Evolutionary conservation across 2,329 filamentous ascomycete species (phyloP).

Genomic region (Shiraia bambusicola): DNA sequence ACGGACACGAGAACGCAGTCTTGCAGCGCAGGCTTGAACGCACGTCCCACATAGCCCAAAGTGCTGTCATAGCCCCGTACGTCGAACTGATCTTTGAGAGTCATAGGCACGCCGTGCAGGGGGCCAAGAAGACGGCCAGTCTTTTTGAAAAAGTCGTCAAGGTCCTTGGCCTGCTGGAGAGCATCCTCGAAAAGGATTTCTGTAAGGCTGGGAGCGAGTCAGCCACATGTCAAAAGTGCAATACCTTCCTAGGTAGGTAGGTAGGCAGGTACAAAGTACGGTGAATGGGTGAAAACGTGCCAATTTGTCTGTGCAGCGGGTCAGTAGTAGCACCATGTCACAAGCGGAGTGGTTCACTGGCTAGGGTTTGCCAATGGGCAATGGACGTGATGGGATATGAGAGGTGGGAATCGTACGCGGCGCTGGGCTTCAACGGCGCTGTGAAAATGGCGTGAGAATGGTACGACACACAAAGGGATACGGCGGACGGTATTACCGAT

Average conservation of each 20-base stretch:
- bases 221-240: constrained; percentile 54
- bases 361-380: neutral
- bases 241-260: too few relatives aligned
- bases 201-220: constrained; percentile 42
- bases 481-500: constrained; percentile 29
- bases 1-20: constrained; percentile 59
- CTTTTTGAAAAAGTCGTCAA: constrained; percentile 45
- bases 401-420: constrained; percentile 19
- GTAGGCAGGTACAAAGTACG: too few relatives aligned
- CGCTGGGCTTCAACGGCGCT: constrained; percentile 36
- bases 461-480: constrained; percentile 15
- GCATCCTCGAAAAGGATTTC: constrained; percentile 52
- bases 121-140: constrained; percentile 46
- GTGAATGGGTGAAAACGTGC: constrained; percentile 46
- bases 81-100: constrained; percentile 54
- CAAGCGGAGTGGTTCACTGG: neutral
- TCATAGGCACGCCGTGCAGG: constrained; percentile 52
- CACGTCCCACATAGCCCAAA: constrained; percentile 66
- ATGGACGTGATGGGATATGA: too few relatives aligned
- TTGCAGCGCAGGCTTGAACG: constrained; percentile 52
- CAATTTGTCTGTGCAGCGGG: constrained; percentile 46
- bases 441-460: constrained; percentile 39
- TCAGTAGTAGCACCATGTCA: constrained; percentile 12
- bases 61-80: constrained; percentile 50
- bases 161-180: constrained; percentile 42